Percentiles rank a stretch among this genome's conserved stretches.
Evolutionary conservation across 2,329 filamentous ascomycete species (phyloP).

Genomic region (Periconia digitata): DNA sequence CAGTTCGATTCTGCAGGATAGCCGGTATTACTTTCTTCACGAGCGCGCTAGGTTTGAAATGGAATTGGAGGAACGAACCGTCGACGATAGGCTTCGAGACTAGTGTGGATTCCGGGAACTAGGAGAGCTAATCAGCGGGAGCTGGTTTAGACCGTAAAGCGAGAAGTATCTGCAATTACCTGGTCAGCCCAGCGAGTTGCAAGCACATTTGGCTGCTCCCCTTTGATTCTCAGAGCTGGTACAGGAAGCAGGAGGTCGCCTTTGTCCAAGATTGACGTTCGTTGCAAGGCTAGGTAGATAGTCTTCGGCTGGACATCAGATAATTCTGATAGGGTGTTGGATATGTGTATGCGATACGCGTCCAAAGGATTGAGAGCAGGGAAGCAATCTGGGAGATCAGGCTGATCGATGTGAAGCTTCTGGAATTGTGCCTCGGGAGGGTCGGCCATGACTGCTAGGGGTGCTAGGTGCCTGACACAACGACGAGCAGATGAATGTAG

Average conservation of each 20-base stretch:
- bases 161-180: not conserved
- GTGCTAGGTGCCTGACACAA: not conserved
- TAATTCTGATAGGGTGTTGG: conserved; percentile 64
- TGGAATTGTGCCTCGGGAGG: not conserved
- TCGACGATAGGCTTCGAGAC: conserved; percentile 65
- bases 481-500: not conserved
- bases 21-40: conserved; percentile 64
- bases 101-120: conserved; percentile 71
- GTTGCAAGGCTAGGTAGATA: conserved; percentile 70
- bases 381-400: conserved; percentile 30
- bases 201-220: conserved; percentile 56
- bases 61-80: conserved; percentile 72
- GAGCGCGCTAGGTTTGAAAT: conserved; percentile 66
- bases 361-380: conserved; percentile 71
- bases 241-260: conserved; percentile 75
- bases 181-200: conserved; percentile 24
- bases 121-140: conserved; percentile 5
- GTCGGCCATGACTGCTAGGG: not conserved
- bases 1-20: conserved; percentile 59
- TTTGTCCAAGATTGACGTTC: conserved; percentile 74
- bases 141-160: not conserved
- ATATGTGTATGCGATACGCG: conserved; percentile 71
- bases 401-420: conserved; percentile 1
- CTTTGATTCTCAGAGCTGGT: conserved; percentile 71
- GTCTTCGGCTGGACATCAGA: conserved; percentile 67